Percentiles rank a stretch among this genome's conserved stretches.
These are phyloP conservation scores for Atkinsonella hypoxylon DNA, from an alignment of 2,329 filamentous ascomycete genomes.

Conservation along the genomic window DNA sequence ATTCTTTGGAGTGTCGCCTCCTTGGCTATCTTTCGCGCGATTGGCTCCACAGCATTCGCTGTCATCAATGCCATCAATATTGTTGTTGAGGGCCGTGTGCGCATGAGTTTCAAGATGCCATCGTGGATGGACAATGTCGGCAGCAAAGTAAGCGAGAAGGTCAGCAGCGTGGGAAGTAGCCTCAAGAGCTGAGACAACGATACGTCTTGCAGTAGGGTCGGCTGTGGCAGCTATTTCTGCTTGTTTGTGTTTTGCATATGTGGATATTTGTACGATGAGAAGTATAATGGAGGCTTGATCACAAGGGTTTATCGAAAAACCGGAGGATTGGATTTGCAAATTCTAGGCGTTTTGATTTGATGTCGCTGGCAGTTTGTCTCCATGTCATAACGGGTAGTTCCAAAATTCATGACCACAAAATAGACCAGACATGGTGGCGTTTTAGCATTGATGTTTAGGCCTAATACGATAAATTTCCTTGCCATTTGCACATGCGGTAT, in stretches of 20 bases:
- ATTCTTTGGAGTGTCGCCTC: conserved; percentile 86
- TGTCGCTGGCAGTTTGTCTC: not conserved
- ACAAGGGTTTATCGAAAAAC: not conserved
- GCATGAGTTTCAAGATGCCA: conserved; percentile 39
- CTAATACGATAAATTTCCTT: no score
- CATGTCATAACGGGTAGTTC: not conserved
- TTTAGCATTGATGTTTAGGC: no score
- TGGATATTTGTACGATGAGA: conserved; percentile 10
- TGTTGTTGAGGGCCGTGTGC: conserved; percentile 73
- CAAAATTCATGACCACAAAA: not conserved
- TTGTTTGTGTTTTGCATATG: conserved; percentile 1
- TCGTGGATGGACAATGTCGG: conserved; percentile 33
- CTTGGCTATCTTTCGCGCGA: conserved; percentile 75
- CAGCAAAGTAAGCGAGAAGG: conserved; percentile 32
- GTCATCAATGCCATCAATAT: conserved; percentile 75
- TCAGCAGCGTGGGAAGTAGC: conserved; percentile 37
- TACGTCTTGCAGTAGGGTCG: not conserved
- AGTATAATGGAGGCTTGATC: conserved; percentile 1
- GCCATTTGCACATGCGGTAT: no score
- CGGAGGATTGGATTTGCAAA: not conserved
- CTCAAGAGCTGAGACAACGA: conserved; percentile 20
- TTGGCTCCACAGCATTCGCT: conserved; percentile 72
- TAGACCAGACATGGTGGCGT: no score
- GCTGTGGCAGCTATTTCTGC: not conserved
- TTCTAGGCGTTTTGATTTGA: not conserved